Evolutionary conservation across 352 stramenopile species (phyloP).

Genomic region (Globisporangium sylvaticum): DNA sequence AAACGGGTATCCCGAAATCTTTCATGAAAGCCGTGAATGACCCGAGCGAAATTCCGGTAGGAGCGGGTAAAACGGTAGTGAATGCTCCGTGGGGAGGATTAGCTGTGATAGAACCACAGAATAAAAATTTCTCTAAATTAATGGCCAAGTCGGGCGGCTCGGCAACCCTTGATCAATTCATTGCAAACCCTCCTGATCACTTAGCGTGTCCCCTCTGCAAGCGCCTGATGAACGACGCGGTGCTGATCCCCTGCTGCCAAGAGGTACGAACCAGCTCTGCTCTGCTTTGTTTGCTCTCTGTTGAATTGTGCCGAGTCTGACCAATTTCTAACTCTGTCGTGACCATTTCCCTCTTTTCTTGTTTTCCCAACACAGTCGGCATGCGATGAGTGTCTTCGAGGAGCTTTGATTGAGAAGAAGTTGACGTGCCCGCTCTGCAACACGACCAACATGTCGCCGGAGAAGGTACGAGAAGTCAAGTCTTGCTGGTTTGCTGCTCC

Average conservation of each 20-base stretch:
- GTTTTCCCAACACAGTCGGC: constrained; percentile 41
- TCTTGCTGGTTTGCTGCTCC: not conserved
- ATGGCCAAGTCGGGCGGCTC: constrained; percentile 85
- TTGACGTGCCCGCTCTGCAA: constrained; percentile 78
- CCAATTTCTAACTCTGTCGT: constrained; percentile 10
- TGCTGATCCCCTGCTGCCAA: constrained; percentile 86
- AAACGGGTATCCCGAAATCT: constrained; percentile 85
- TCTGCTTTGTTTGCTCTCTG: not conserved
- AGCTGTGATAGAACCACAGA: constrained; percentile 89
- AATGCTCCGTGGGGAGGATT: constrained; percentile 81
- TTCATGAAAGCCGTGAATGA: constrained; percentile 88
- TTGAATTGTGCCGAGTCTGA: not conserved
- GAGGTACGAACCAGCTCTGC: constrained; percentile 52
- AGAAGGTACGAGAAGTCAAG: constrained; percentile 37
- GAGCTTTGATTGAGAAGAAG: constrained; percentile 74
- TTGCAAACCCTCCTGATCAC: constrained; percentile 86
- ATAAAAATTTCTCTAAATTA: constrained; percentile 92
- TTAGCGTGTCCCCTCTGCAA: constrained; percentile 88
- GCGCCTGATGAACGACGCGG: constrained; percentile 83
- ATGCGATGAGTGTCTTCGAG: constrained; percentile 80
- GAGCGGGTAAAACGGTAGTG: constrained; percentile 82
- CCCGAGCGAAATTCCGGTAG: constrained; percentile 79
- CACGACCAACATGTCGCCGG: constrained; percentile 78
- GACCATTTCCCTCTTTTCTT: constrained; percentile 7
- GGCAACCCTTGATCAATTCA: constrained; percentile 88